These are phyloP conservation scores for Orbilia blumenaviensis DNA, from an alignment of 2,329 filamentous ascomycete species.

Conservation along the genomic window DNA sequence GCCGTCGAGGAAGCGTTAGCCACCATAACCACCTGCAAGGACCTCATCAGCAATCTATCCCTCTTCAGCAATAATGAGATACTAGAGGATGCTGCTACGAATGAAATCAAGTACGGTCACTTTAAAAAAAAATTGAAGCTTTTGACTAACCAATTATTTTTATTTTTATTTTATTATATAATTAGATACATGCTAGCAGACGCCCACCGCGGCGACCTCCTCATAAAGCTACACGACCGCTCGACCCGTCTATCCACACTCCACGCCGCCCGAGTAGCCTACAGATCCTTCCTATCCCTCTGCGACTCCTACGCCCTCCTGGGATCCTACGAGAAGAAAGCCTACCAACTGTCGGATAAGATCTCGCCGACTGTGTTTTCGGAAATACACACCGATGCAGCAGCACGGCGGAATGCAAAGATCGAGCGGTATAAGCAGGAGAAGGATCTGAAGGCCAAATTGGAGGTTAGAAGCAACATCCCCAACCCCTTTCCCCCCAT, in stretches of 20 bases:
- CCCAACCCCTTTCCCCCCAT: too few species aligned
- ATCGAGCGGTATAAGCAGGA: constrained; percentile 86
- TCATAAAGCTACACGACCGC: constrained; percentile 70
- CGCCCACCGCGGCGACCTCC: constrained; percentile 81
- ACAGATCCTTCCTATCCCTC: constrained; percentile 79
- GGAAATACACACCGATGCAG: constrained; percentile 64
- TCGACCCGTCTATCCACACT: constrained; percentile 69
- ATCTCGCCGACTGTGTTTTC: constrained; percentile 33
- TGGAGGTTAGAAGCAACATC: constrained; percentile 70
- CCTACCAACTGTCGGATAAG: constrained; percentile 64
- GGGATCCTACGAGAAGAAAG: constrained; percentile 72
- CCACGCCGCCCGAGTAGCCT: constrained; percentile 71
- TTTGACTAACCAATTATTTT: too few species aligned
- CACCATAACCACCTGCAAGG: constrained; percentile 76
- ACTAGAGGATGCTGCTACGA: constrained; percentile 83
- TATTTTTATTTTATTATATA: too few species aligned
- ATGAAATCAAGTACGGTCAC: constrained; percentile 74
- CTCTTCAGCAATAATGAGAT: constrained; percentile 92
- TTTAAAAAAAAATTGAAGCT: too few species aligned
- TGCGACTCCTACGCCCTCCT: constrained; percentile 79
- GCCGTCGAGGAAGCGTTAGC: constrained; percentile 67
- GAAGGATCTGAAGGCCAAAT: constrained; percentile 81
- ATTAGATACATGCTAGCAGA: constrained; percentile 79
- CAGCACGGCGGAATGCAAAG: constrained; percentile 79
- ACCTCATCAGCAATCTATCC: constrained; percentile 74